Evolutionary conservation across 139 green algal species (phyloP), one percentile per base, ranked within the genome.

Genomic region (Coelastrella sp.): DNA sequence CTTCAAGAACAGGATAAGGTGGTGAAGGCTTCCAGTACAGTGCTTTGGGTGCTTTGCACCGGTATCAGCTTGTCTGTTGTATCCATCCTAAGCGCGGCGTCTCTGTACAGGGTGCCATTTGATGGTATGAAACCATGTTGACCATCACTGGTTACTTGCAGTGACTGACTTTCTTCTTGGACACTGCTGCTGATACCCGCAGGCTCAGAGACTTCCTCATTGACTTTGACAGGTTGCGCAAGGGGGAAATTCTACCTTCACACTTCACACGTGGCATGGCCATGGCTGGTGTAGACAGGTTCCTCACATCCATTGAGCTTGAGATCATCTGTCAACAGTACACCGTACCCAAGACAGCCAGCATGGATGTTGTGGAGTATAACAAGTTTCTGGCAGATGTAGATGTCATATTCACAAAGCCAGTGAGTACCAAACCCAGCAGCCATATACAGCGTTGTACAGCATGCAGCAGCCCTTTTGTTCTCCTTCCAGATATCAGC

Each of bases 221-320:
- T 2, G 93, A 96, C 86, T 96, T 96, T 71, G 93, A 96, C 86
- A 92, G 90, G 74, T 87, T 96, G 68, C 85, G 91, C 35, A 89
- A 83, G 15, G 93, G 93, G 3, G 90, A 91, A 13, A 89, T 95
- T 1, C 85, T 90, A n/a, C 83, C 90, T 17, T 94, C 94, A 77
- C 90, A 93, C 48, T 96, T 96, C 81, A 80, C 93, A 25, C 72
- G 80, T 15, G 32, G 43, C 66, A 27, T 63, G 27, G 34, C 38
- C 4, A 40, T 85, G 27, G 34, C 69, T 15, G 92, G 91, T 2
- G 74, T 96, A 5, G 91, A 94, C 86, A 91, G 89, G 68, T 85
- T 88, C 32, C 76, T 94, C 15, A 89, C 30, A 11, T 50, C 86
- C 7, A 35, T 67, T 30, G 90, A 94, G 80, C 68, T 95, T 2